Base-by-base conservation (phyloP, 495 filamentous ascomycete species). In the Penicillium longicatenatum region DNA sequence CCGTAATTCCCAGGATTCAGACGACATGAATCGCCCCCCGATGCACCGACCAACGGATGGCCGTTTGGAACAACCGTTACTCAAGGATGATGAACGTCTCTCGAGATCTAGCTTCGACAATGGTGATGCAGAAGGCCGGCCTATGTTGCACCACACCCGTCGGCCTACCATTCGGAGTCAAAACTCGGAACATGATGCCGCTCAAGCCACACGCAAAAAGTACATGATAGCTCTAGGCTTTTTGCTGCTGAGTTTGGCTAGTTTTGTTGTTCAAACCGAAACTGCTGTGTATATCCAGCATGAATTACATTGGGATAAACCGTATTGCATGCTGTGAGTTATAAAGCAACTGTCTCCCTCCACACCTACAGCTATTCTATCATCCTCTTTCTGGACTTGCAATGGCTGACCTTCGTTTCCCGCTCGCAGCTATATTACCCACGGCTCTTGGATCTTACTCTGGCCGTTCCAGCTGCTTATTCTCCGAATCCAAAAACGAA, bases 241-340 rank as follows among this genome's bases (percentile, higher is more conserved):
- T 72, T 75, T 98, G 52, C 64, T 88, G 4, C 60, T 96, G 56
- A 93, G 88, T 63, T 75, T 98, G 64, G 74, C 93, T 19, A 86
- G 87, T 65, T 98, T 98, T 72, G 79, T 82, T 30, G 75, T 97
- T 6, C 94, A 98, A 79, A 97, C 94, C 6, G 93, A 97, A 78
- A 92, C 96, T 14, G 92, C 94, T 4, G 86, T 92, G 8, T 93
- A 97, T 70, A 92, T 98, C 41, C 91, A 97, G 70, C 84, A 91
- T 72, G 86, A 92, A 41, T 70, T 97, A 56, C 80, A 84, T 31
- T 98, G 94, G 94, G 85, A 93, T 69, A 98, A 98, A 75, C 88
- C 93, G 22, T 98, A 97, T 78, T 92, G 89, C 79, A 98, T 98
- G 94, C 81, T 98, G 82, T 98, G 77, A 79, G 84, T 82, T 60